Evolutionary conservation across 2,329 filamentous ascomycete genomes (phyloP).

Genomic region (Aspergillus terreus): DNA sequence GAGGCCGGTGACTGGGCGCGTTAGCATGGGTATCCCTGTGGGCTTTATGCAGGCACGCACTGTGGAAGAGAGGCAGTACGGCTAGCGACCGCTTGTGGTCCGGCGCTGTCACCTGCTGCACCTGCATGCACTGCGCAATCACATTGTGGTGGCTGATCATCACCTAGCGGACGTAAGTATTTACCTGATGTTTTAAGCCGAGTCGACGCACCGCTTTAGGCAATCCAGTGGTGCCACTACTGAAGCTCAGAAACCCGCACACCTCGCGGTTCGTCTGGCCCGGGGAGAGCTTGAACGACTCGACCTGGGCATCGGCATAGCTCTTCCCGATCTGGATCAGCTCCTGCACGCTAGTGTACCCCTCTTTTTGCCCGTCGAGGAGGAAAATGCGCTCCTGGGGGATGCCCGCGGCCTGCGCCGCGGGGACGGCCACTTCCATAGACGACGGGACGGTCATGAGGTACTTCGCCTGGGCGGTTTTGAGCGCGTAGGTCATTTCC

Average conservation of each 20-base stretch:
- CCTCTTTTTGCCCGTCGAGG: constrained; percentile 52
- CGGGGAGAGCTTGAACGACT: constrained; percentile 47
- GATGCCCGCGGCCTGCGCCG: constrained; percentile 54
- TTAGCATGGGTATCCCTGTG: not conserved
- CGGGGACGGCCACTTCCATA: constrained; percentile 53
- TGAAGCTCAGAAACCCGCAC: constrained; percentile 52
- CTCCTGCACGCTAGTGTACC: constrained; percentile 44
- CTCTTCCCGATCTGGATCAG: constrained; percentile 29
- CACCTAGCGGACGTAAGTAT: constrained; percentile 26
- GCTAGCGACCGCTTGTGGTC: constrained; percentile 53
- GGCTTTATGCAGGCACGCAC: constrained; percentile 5
- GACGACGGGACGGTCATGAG: constrained; percentile 55
- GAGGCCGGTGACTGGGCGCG: constrained; percentile 53
- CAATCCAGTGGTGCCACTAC: constrained; percentile 48
- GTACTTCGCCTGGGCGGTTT: constrained; percentile 55
- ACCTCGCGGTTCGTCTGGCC: constrained; percentile 56
- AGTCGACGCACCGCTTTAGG: constrained; percentile 40
- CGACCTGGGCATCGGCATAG: constrained; percentile 40
- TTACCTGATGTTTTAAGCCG: constrained; percentile 5
- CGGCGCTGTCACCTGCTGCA: constrained; percentile 50
- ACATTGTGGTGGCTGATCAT: constrained; percentile 55
- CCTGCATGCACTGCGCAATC: constrained; percentile 60
- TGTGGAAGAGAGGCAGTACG: constrained; percentile 60
- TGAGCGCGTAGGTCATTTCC: constrained; percentile 64
- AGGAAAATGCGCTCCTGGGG: constrained; percentile 52